phyloP scores from a whole-genome alignment of 768 basidiomycete species.

The Lactarius deliciosus region DNA sequence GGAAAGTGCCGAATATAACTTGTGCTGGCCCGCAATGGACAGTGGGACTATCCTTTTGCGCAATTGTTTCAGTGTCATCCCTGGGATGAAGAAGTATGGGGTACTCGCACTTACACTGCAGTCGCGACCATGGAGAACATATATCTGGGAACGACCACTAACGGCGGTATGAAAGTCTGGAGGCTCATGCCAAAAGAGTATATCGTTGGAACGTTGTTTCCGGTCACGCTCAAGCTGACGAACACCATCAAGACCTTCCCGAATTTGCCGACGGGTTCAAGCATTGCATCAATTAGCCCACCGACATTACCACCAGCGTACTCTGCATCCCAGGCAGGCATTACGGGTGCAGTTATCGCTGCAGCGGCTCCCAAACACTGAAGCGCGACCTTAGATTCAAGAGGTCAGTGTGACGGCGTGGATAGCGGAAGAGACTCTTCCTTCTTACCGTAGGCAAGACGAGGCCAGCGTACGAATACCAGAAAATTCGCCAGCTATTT shows the following conservation, averaged over 20 bases:
- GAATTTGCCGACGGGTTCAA: conserved; percentile 61
- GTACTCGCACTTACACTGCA: conserved; percentile 51
- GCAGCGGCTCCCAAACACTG: conserved; percentile 69
- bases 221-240: conserved; percentile 72
- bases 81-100: background rate
- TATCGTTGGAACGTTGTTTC: conserved; percentile 79
- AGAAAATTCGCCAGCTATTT: conserved; percentile 58
- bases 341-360: conserved; percentile 51
- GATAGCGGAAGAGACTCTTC: background rate
- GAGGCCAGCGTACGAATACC: conserved; percentile 65
- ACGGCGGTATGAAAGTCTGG: conserved; percentile 63
- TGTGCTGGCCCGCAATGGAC: conserved; percentile 65
- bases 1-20: conserved; percentile 61
- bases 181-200: conserved; percentile 78
- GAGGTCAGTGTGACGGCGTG: conserved; percentile 19
- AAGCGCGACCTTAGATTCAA: conserved; percentile 37
- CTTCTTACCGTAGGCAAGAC: conserved; percentile 56
- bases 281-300: conserved; percentile 60
- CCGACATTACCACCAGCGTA: conserved; percentile 58
- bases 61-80: background rate
- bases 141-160: conserved; percentile 63
- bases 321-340: conserved; percentile 56
- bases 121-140: conserved; percentile 65
- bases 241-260: conserved; percentile 71
- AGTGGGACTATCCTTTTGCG: conserved; percentile 58